A percentile compares a stretch with the other conserved stretches of the same genome.
Conservation (phyloP, 805 yeast genomes). For the Kregervanrija delftensis region DNA sequence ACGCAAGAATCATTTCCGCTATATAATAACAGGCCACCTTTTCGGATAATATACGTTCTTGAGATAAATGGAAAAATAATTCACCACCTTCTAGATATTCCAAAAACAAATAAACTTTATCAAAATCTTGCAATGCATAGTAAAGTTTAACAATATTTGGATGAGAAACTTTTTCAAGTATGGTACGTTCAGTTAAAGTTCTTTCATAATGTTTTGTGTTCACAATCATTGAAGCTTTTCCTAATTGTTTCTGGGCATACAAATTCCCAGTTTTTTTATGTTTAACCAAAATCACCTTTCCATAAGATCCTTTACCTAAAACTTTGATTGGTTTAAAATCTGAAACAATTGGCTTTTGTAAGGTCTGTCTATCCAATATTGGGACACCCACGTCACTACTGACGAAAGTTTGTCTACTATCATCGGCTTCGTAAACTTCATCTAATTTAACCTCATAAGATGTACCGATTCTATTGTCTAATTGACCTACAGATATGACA, state of each 20-base stretch:
- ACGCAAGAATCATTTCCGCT: constrained; percentile 75
- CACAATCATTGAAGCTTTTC: constrained; percentile 73
- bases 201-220: constrained; percentile 53
- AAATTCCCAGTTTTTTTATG: constrained; percentile 55
- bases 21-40: constrained; percentile 67
- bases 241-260: constrained; percentile 81
- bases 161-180: constrained; percentile 64
- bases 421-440: constrained; percentile 28
- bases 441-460: constrained; percentile 46
- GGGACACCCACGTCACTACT: not conserved
- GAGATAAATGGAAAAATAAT: constrained; percentile 56
- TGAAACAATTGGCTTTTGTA: constrained; percentile 18
- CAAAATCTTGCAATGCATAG: constrained; percentile 77
- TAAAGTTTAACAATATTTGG: constrained; percentile 76
- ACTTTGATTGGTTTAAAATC: constrained; percentile 76
- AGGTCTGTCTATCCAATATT: not conserved
- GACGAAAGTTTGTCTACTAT: constrained; percentile 16
- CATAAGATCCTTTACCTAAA: constrained; percentile 83
- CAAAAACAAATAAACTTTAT: constrained; percentile 65
- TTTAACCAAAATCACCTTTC: constrained; percentile 74
- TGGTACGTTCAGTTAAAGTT: constrained; percentile 73
- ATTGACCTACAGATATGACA: constrained; percentile 25
- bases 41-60: constrained; percentile 43
- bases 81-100: constrained; percentile 92
- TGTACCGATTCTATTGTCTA: constrained; percentile 34